Conservation (phyloP, 306 rosid genomes). For the Chamaecrista fasciculata region DNA sequence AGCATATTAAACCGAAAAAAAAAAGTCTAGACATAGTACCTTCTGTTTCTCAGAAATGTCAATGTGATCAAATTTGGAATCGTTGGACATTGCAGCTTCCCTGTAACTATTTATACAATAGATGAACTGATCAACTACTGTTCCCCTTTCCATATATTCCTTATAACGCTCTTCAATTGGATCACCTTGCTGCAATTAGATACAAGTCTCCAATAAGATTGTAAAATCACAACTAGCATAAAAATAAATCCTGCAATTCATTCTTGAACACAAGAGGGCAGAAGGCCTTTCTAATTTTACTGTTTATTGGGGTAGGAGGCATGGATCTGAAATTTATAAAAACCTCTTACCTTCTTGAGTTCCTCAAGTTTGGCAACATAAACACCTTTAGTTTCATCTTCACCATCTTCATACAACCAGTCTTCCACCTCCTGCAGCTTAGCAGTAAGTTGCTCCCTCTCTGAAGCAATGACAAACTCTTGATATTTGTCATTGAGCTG, state of each 20-base stretch:
- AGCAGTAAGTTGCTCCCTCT: constrained; percentile 55
- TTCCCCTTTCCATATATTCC: constrained; percentile 64
- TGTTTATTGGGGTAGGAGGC: background rate
- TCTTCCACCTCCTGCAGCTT: constrained; percentile 91
- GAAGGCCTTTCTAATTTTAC: background rate
- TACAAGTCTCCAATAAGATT: background rate
- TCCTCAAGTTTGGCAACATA: constrained; percentile 89
- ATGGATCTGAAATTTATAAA: background rate
- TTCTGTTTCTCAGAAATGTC: constrained; percentile 72
- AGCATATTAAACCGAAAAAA: background rate
- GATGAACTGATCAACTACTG: constrained; percentile 51
- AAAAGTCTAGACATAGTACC: constrained; percentile 36
- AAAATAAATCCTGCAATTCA: background rate
- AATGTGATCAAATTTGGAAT: constrained; percentile 83
- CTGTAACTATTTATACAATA: constrained; percentile 69
- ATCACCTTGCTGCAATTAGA: constrained; percentile 77
- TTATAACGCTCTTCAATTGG: constrained; percentile 80
- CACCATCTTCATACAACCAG: constrained; percentile 95
- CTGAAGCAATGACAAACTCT: constrained; percentile 68
- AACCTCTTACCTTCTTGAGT: constrained; percentile 63
- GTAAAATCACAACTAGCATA: constrained; percentile 17
- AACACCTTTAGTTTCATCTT: constrained; percentile 97
- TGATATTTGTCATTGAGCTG: constrained; percentile 82
- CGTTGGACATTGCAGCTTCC: constrained; percentile 67
- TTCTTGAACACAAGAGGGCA: background rate